Conservation (phyloP, 805 yeast genomes). For the Cyberlindnera meyerae region DNA sequence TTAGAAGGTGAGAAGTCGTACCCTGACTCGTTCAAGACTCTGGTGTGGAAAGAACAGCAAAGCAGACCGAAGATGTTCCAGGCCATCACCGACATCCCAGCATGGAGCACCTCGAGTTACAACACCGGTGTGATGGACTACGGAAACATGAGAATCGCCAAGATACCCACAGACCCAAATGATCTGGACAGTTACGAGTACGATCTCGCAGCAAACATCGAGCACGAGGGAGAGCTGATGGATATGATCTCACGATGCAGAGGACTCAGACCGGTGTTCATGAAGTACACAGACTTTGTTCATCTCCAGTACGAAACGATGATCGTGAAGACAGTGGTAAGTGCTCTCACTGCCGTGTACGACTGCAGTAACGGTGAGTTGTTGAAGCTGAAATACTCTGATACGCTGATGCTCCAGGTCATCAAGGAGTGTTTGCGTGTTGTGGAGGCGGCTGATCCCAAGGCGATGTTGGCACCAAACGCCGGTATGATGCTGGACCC, state of each 20-base stretch:
- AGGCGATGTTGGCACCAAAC: slow-evolving; percentile 16
- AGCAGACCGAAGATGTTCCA: slow-evolving; percentile 49
- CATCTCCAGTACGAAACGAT: slow-evolving; percentile 61
- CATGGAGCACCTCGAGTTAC: slow-evolving; percentile 38
- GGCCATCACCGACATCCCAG: slow-evolving; percentile 59
- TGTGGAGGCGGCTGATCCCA: slow-evolving; percentile 26
- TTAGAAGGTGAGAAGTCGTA: slow-evolving; percentile 67
- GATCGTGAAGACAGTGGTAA: slow-evolving; percentile 62
- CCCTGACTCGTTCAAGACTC: slow-evolving; percentile 36
- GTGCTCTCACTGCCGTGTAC: slow-evolving; percentile 60
- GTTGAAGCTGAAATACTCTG: slow-evolving; percentile 33
- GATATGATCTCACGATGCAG: slow-evolving; percentile 22
- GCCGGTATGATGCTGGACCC: slow-evolving; percentile 24
- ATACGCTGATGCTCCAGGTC: slow-evolving; percentile 34
- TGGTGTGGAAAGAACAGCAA: slow-evolving; percentile 46
- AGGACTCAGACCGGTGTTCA: slow-evolving; percentile 29
- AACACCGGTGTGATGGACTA: slow-evolving; percentile 48
- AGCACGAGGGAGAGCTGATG: slow-evolving; percentile 21
- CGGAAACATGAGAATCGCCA: slow-evolving; percentile 49
- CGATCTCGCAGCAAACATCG: slow-evolving; percentile 22
- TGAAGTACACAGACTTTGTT: slow-evolving; percentile 32
- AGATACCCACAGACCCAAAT: slow-evolving; percentile 34
- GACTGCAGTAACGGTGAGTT: slow-evolving; percentile 65
- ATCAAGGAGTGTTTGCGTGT: slow-evolving; percentile 47
- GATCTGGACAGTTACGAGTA: slow-evolving; percentile 17